Base-by-base conservation (phyloP, 345 rosid genomes). In the Boechera stricta region DNA sequence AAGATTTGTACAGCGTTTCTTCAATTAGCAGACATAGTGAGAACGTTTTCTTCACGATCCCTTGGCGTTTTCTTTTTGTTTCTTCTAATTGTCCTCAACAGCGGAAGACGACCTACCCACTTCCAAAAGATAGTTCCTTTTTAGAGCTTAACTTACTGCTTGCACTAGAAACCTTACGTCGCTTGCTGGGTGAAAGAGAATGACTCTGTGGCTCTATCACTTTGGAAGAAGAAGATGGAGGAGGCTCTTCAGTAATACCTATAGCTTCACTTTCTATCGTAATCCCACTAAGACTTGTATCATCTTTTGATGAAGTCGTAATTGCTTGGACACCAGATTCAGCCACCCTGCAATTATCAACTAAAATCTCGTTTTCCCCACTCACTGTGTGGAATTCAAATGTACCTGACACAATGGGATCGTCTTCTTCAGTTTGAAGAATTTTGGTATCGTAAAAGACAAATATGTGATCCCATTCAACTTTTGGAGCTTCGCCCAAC, bases 401-500 rank as follows among this genome's bases (percentile, higher is more conserved):
- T 21, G 24, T 21, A 21, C 24, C 24, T 21, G 24, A 21, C 24
- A 21, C 24, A 21, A 21, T 21, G 24, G 24, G 24, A 21, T 21
- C 24, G 24, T 21, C 24, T 21, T 21, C 24, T 21, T 21, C 24
- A 21, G 24, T 21, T 21, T 21, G 24, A 21, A 21, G 24, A 21
- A 21, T 21, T 21, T 21, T 21, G 24, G 24, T 21, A 21, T 21
- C 24, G 24, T 21, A 21, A 21, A 21, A 21, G 24, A 54, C 4
- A 67, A 67, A 57, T 44, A 67, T 35, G 12, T 52, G 71, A 10
- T 67, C 68, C 7, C 2, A 0, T 42, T n/a, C n/a, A 38, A 53
- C 74, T 51, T 7, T 5, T 42, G 77, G 62, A 65, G 79, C 72
- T 68, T 68, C 0, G 57, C 47, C 63, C 66, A 55, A 68, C 73